Conservation (phyloP, 208 protist genomes). For the Leishmania aethiopica region DNA sequence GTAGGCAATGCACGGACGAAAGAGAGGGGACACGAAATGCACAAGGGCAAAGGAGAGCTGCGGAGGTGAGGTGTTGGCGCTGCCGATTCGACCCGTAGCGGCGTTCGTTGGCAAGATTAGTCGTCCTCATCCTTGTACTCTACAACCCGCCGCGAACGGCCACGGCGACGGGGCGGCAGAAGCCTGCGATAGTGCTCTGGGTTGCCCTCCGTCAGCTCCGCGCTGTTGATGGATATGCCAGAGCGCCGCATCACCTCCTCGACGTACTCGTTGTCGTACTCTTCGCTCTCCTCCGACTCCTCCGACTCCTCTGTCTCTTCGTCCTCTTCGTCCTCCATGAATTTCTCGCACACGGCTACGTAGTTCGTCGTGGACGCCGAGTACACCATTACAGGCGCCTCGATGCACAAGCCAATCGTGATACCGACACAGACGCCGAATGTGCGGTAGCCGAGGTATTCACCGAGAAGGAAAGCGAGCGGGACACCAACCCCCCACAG, state of each 20-base stretch:
- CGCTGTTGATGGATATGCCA: conserved; percentile 54
- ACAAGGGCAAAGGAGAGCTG: too few relatives aligned
- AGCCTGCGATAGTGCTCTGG: conserved; percentile 53
- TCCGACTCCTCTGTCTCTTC: conserved; percentile 52
- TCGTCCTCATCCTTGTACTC: conserved; percentile 45
- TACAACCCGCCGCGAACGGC: conserved; percentile 25
- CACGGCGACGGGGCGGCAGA: conserved; percentile 42
- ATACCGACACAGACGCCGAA: conserved; percentile 79
- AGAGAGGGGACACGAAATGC: too few relatives aligned
- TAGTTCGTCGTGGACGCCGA: conserved; percentile 66
- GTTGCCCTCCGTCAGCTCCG: conserved; percentile 33
- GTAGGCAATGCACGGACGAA: too few relatives aligned
- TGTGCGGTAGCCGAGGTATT: conserved; percentile 59
- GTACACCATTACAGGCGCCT: conserved; percentile 76
- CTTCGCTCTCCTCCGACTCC: conserved; percentile 53
- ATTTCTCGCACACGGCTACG: conserved; percentile 62
- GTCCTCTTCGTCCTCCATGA: conserved; percentile 55
- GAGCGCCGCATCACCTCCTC: conserved; percentile 82
- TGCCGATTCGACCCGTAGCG: too few relatives aligned
- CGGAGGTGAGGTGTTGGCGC: too few relatives aligned
- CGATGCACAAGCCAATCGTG: conserved; percentile 80
- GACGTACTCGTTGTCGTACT: conserved; percentile 60
- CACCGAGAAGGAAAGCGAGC: conserved; percentile 59
- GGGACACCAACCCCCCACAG: conserved; percentile 81
- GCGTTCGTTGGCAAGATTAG: not conserved